A percentile compares a stretch with the other conserved stretches of the same genome.
These are phyloP conservation scores for Argentina anserina DNA, from an alignment of 306 rosid species.

Conservation along the genomic window DNA sequence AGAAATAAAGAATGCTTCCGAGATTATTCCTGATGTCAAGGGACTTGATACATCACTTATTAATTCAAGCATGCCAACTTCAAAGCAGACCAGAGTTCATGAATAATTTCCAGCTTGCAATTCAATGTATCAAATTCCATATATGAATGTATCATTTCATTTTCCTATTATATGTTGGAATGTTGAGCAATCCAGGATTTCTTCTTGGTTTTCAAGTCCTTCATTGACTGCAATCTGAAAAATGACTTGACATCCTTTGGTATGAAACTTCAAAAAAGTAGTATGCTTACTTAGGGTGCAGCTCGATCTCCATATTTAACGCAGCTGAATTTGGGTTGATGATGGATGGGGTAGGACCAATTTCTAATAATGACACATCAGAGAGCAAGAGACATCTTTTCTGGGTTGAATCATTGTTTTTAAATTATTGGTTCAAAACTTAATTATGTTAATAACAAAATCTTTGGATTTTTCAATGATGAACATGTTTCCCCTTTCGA, in stretches of 20 bases:
- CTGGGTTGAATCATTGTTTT: conserved; percentile 6
- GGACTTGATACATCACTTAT: neutral
- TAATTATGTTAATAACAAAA: neutral
- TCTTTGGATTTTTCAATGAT: neutral
- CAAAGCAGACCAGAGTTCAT: neutral
- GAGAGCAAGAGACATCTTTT: conserved; percentile 12
- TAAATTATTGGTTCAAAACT: neutral
- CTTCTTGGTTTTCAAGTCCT: neutral
- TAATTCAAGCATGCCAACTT: neutral
- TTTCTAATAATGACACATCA: neutral
- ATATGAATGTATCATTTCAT: neutral
- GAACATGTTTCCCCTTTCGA: conserved; percentile 13
- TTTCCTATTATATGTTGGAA: neutral
- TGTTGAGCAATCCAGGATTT: neutral
- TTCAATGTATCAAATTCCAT: neutral
- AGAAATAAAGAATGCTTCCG: neutral
- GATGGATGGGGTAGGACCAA: conserved; percentile 14
- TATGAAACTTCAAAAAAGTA: neutral
- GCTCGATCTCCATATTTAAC: conserved; percentile 25
- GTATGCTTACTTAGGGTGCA: neutral
- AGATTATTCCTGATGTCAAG: neutral
- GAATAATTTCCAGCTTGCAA: neutral
- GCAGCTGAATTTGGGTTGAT: conserved; percentile 20
- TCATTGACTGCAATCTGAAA: neutral
- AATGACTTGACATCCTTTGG: neutral